Evolutionary conservation across 768 basidiomycete species (phyloP).

Genomic region (Termitomyces sp.): DNA sequence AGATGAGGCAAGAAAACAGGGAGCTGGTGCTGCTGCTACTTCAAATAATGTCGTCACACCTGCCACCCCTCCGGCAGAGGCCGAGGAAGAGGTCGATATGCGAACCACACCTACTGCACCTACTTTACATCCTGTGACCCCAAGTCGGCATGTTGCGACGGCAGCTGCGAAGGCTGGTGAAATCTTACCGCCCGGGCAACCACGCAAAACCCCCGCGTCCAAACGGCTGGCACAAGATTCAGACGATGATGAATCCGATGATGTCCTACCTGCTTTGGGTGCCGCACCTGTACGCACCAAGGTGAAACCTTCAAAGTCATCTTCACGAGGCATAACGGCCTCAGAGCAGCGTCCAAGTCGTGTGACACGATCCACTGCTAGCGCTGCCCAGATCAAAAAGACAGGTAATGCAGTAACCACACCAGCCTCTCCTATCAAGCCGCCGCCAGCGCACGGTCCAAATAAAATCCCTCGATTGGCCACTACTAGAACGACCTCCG

Average conservation of each 20-base stretch:
- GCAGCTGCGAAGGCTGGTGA: conserved; percentile 67
- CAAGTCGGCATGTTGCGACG: conserved; percentile 67
- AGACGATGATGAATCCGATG: conserved; percentile 60
- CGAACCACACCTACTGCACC: conserved; percentile 35
- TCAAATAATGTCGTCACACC: conserved; percentile 56
- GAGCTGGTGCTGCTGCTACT: conserved; percentile 26
- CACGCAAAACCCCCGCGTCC: conserved; percentile 79
- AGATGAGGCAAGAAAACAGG: conserved; percentile 63
- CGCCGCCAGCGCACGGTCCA: conserved; percentile 43
- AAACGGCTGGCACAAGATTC: conserved; percentile 68
- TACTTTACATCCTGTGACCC: conserved; percentile 67
- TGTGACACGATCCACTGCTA: conserved; percentile 67
- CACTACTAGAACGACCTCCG: conserved; percentile 44
- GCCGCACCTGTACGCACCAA: conserved; percentile 38
- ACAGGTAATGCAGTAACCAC: conserved; percentile 34
- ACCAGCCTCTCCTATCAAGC: conserved; percentile 37
- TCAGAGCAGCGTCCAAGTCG: conserved; percentile 73
- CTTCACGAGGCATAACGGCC: conserved; percentile 46
- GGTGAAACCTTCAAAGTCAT: conserved; percentile 33
- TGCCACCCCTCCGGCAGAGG: conserved; percentile 77
- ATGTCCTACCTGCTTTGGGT: conserved; percentile 61
- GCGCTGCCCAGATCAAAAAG: conserved; percentile 48
- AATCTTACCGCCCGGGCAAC: conserved; percentile 77
- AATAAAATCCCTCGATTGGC: conserved; percentile 71
- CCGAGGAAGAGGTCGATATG: conserved; percentile 56